A percentile compares a stretch with the other conserved stretches of the same genome.
These are phyloP conservation scores for Colletotrichum theobromicola DNA, from an alignment of 2,329 filamentous ascomycete genomes.

Conservation along the genomic window DNA sequence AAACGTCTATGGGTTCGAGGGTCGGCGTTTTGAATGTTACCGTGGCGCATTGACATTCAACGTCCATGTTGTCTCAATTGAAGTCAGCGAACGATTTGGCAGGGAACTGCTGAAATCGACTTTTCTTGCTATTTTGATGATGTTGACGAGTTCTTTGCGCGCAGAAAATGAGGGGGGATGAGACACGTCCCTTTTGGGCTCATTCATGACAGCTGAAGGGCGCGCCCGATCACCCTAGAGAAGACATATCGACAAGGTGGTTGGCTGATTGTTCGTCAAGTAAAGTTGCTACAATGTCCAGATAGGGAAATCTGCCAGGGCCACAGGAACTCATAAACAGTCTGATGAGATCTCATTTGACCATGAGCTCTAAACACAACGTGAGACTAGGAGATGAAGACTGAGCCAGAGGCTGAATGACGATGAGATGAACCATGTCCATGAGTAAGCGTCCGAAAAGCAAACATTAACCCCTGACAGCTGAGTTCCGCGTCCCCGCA, in stretches of 20 bases:
- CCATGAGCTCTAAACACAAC: not conserved
- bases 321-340: not conserved
- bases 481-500: not conserved
- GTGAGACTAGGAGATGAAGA: not conserved
- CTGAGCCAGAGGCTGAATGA: not conserved
- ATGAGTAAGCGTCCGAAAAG: not conserved
- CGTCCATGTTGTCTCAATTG: constrained; percentile 19
- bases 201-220: not conserved
- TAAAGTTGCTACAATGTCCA: not conserved
- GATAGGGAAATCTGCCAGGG: not conserved
- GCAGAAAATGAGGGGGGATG: not conserved
- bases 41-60: constrained; percentile 45
- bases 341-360: not conserved
- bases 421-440: not conserved
- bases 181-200: not conserved
- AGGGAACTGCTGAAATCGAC: not conserved
- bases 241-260: not conserved
- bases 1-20: constrained; percentile 39
- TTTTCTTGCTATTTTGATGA: not conserved
- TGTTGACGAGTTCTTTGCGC: not conserved
- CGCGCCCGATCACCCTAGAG: not conserved
- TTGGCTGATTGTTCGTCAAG: not conserved
- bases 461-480: not conserved
- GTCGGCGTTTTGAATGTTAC: constrained; percentile 39
- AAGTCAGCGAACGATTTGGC: constrained; percentile 6